Evolutionary conservation across 1,139 yeast species (phyloP), one percentile per base, ranked within the genome.

Genomic region (Yamadazyma triangularis): DNA sequence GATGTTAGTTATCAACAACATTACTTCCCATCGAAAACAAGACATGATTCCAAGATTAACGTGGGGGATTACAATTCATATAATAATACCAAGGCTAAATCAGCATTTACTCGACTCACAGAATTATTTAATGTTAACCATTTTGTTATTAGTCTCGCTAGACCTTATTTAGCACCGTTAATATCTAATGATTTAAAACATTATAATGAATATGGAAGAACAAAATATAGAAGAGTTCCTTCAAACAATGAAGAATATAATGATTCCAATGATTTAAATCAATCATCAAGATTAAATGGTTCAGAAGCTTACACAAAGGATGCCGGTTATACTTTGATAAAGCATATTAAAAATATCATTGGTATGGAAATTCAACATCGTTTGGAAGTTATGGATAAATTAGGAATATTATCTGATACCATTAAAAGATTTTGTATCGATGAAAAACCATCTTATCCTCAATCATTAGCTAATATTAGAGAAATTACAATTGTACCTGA

Each of bases 121-220:
- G 97, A 91, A 52, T 68, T 89, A 36, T 91, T 89, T 62, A 91
- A 91, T 49, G 97, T 91, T 14, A 91, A 91, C 56, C 93, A 88
- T 54, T 89, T 87, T 49, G 70, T 91, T 15, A 87, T 88, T 0
- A 84, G 96, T 21, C 67, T 89, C 44, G 95, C 97, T 9, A 72
- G 96, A 38, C 96, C 97, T 0, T 89, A 91, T 49, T 64, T 89
- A 44, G 96, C 96, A 0, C 96, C 97, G 0, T 64, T 89, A 31
- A 72, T 91, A 29, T 78, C 84, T 23, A 83, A 86, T 41, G 96
- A 88, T 48, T 70, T 87, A 48, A 81, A 81, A 46, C 93, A 85
- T 50, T 53, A 57, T 36, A 64, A 59, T 34, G 44, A 60, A 1
- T 65, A 65, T 38, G 70, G 70, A 4, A 55, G 57, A 29, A 51